Evolutionary conservation across 1,139 yeast genomes (phyloP).

Genomic region (Eremothecium cymbalariae): DNA sequence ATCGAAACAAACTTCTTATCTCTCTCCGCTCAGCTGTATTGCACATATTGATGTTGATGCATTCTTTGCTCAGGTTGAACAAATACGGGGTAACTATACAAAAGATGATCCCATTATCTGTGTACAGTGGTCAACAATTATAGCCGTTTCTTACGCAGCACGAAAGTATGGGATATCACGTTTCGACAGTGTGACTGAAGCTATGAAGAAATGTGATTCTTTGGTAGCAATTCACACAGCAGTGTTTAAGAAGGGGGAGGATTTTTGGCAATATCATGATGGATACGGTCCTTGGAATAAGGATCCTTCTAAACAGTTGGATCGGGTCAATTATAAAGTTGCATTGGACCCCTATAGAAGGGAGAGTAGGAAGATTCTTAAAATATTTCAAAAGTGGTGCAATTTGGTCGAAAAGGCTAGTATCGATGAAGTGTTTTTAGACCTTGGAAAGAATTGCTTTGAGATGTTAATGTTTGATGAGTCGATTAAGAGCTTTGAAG

Average conservation of each 20-base stretch:
- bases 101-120: slow-evolving; percentile 81
- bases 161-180: slow-evolving; percentile 72
- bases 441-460: slow-evolving; percentile 55
- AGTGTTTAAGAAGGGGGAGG: slow-evolving; percentile 80
- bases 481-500: slow-evolving; percentile 31
- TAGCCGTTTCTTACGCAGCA: slow-evolving; percentile 89
- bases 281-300: slow-evolving; percentile 32
- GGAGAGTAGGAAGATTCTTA: slow-evolving; percentile 73
- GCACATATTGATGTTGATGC: slow-evolving; percentile 90
- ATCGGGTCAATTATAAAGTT: slow-evolving; percentile 62
- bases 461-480: slow-evolving; percentile 26
- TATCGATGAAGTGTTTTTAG: slow-evolving; percentile 87
- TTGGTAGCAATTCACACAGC: slow-evolving; percentile 86
- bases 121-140: slow-evolving; percentile 83
- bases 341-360: slow-evolving; percentile 85
- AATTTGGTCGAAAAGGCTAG: slow-evolving; percentile 85
- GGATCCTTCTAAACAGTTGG: slow-evolving; percentile 28
- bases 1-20: slow-evolving; percentile 39
- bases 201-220: slow-evolving; percentile 65
- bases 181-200: slow-evolving; percentile 63
- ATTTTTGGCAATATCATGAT: slow-evolving; percentile 67
- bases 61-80: slow-evolving; percentile 92
- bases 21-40: slow-evolving; percentile 69
- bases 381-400: slow-evolving; percentile 47
- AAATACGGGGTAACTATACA: slow-evolving; percentile 56